Base-by-base conservation (phyloP, 2,329 filamentous ascomycete genomes). In the Aspergillus cejpii region DNA sequence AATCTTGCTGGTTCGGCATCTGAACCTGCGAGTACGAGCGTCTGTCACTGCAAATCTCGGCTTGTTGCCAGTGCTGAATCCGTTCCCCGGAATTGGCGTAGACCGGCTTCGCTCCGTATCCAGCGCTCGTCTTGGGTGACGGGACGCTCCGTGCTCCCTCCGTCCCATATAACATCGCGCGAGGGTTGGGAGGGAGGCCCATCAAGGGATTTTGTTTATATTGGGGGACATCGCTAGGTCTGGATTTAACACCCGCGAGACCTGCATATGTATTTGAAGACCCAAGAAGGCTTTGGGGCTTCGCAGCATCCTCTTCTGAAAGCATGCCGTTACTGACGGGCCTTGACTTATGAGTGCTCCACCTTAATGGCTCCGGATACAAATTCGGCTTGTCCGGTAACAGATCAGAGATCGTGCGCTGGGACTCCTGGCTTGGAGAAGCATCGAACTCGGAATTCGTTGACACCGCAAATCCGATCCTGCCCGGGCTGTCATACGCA, bases 331-430 rank as follows among this genome's bases (percentile, higher is more conserved):
- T 56, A 47, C 67, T 70, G 14, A 37, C 41, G 7, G 58, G 61
- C 14, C 61, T 49, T 2, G 34, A 27, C 19, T 48, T 51, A 10
- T 53, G 55, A 29, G 58, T 57, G 29, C 53, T 60, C 48, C 60
- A 55, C 36, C 57, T 57, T n/a, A 71, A 52, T 15, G 65, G 68
- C 20, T 65, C 60, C 20, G 70, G 69, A 45, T 63, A 66, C 10
- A 14, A 69, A 47, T 14, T 45, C n/a, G 61, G 59, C 21, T 59
- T 58, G 34, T 65, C 60, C 2, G 67, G 66, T 5, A 69, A 52
- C 11, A 70, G 53, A 34, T 62, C 61, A 15, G 67, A 65, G n/a
- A 64, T 48, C 14, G 65, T 69, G 21, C 62, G 57, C 28, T 66
- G 61, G 5, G 69, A 66, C 1, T 59, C 54, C 17, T 60, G 53